Conservation (phyloP, 208 protist species). For the Trypanosoma caninum region DNA sequence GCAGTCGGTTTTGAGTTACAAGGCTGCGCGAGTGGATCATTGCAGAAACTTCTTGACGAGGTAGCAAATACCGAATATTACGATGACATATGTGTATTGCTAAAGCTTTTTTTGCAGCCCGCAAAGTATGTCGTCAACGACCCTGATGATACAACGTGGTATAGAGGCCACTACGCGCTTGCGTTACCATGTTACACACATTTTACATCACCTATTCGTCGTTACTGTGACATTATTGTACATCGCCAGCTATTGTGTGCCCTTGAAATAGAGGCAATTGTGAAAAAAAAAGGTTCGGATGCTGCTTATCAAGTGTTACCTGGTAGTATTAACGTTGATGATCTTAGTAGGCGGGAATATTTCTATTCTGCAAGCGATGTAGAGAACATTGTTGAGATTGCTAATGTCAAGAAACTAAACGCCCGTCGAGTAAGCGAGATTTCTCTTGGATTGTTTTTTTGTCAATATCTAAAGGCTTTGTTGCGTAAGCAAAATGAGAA, state of each 20-base stretch:
- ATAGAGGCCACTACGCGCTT: constrained; percentile 86
- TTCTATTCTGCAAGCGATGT: constrained; percentile 57
- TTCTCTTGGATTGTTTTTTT: constrained; percentile 68
- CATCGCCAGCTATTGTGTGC: constrained; percentile 86
- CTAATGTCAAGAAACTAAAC: constrained; percentile 52
- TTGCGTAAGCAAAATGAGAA: constrained; percentile 1
- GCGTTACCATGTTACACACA: constrained; percentile 90
- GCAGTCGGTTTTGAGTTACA: constrained; percentile 30
- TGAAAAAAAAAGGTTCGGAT: constrained; percentile 45
- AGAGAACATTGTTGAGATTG: constrained; percentile 43
- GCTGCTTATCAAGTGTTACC: constrained; percentile 2
- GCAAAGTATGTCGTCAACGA: constrained; percentile 84
- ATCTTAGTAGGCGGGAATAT: constrained; percentile 31
- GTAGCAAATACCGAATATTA: constrained; percentile 28
- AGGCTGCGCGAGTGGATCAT: constrained; percentile 38
- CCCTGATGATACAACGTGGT: constrained; percentile 18
- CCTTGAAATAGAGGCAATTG: constrained; percentile 66
- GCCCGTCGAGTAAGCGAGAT: constrained; percentile 49
- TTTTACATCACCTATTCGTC: constrained; percentile 94
- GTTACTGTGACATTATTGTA: constrained; percentile 91
- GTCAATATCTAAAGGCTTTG: constrained; percentile 69
- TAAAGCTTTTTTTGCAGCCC: constrained; percentile 68
- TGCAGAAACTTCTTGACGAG: constrained; percentile 46
- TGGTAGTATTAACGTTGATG: constrained; percentile 33
- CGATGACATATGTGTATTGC: constrained; percentile 49